Evolutionary conservation across 2,329 filamentous ascomycete species (phyloP).

Genomic region (Chlorencoelia australis): DNA sequence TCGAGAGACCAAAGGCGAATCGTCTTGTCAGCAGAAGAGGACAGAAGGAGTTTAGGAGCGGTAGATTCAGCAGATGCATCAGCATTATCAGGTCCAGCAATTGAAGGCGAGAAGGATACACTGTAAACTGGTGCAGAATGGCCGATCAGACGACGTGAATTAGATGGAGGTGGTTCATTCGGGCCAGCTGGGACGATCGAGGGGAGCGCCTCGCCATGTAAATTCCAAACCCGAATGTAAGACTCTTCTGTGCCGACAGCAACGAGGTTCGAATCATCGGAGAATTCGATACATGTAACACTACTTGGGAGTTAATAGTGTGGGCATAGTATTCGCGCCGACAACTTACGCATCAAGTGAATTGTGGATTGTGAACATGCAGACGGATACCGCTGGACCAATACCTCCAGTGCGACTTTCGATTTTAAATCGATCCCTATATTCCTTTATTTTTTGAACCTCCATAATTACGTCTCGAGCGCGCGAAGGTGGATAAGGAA

Average conservation of each 20-base stretch:
- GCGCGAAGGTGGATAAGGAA: slow-evolving; percentile 80
- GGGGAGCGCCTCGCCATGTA: slow-evolving; percentile 73
- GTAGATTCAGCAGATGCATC: slow-evolving; percentile 32
- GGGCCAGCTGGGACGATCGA: slow-evolving; percentile 52
- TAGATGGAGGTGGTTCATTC: slow-evolving; percentile 54
- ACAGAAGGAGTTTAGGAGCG: slow-evolving; percentile 68
- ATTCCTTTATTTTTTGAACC: slow-evolving; percentile 86
- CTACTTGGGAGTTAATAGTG: slow-evolving; percentile 34
- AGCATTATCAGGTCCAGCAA: slow-evolving; percentile 19
- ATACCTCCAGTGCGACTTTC: slow-evolving; percentile 75
- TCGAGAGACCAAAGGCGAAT: slow-evolving; percentile 90
- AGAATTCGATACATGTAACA: slow-evolving; percentile 91
- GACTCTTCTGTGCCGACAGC: slow-evolving; percentile 88
- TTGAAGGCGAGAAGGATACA: slow-evolving; percentile 64
- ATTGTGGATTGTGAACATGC: slow-evolving; percentile 99
- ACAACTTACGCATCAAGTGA: slow-evolving; percentile 69
- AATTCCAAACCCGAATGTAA: slow-evolving; percentile 88
- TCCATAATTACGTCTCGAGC: slow-evolving; percentile 89
- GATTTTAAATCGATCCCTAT: slow-evolving; percentile 83
- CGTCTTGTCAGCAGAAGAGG: slow-evolving; percentile 77
- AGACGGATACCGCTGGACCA: slow-evolving; percentile 74
- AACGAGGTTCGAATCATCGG: slow-evolving; percentile 76
- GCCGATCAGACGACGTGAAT: slow-evolving; percentile 69
- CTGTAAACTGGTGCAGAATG: slow-evolving; percentile 85
- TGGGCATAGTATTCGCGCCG: background rate